Evolutionary conservation across 352 stramenopile species (phyloP).

Genomic region (Thraustotheca clavata): DNA sequence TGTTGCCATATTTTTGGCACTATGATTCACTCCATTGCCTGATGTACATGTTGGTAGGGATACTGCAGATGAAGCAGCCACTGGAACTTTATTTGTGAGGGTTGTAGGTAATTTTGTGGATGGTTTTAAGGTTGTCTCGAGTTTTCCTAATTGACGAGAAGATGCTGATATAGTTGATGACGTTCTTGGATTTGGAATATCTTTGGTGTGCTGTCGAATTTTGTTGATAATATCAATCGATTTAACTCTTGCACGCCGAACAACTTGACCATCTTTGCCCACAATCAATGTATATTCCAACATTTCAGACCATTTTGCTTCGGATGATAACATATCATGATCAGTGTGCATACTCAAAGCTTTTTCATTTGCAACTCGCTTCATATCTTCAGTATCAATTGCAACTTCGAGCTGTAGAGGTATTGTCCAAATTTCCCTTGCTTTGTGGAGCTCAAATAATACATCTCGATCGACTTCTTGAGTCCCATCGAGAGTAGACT

Average conservation of each 20-base stretch:
- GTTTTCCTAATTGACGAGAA: not conserved
- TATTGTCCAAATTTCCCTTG: slow-evolving; percentile 23
- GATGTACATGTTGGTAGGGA: slow-evolving; percentile 7
- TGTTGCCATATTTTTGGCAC: not conserved
- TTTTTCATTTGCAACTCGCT: slow-evolving; percentile 51
- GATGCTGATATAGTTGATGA: not conserved
- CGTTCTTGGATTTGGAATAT: not conserved
- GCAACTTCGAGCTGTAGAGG: too few species aligned
- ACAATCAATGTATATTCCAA: slow-evolving; percentile 79
- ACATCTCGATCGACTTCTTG: slow-evolving; percentile 64
- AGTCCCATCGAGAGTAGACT: slow-evolving; percentile 50
- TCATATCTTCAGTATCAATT: slow-evolving; percentile 46
- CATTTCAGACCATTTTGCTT: slow-evolving; percentile 82
- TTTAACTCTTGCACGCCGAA: slow-evolving; percentile 69
- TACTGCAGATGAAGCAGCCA: not conserved
- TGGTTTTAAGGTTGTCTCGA: not conserved
- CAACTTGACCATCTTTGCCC: slow-evolving; percentile 75
- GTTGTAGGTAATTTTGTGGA: slow-evolving; percentile 9
- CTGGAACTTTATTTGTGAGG: not conserved
- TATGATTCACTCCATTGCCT: not conserved
- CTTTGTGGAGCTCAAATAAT: slow-evolving; percentile 37
- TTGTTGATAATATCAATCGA: slow-evolving; percentile 75
- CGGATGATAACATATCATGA: slow-evolving; percentile 66
- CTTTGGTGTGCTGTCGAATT: slow-evolving; percentile 26
- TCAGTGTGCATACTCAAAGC: slow-evolving; percentile 47